A percentile compares a stretch with the other conserved stretches of the same genome.
These are phyloP conservation scores for Penicillium samsonianum DNA, from an alignment of 495 filamentous ascomycete species.

Conservation along the genomic window DNA sequence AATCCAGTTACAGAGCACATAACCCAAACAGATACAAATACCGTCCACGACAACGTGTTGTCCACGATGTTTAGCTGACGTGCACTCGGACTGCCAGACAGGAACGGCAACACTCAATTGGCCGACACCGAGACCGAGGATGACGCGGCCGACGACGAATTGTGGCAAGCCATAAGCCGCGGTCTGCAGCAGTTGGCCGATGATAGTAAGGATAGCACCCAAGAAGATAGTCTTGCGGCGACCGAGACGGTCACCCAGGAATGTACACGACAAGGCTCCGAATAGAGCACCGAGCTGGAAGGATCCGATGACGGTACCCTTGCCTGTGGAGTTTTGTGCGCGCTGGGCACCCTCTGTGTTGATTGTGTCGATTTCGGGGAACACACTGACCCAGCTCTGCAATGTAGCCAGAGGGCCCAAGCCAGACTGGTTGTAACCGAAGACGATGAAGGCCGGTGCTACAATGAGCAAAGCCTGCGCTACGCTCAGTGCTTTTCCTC, in stretches of 20 bases:
- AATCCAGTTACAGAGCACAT: slow-evolving; percentile 42
- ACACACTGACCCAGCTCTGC: slow-evolving; percentile 31
- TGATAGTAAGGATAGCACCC: slow-evolving; percentile 48
- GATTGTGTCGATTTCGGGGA: slow-evolving; percentile 37
- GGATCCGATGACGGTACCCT: slow-evolving; percentile 43
- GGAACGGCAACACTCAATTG: slow-evolving; percentile 47
- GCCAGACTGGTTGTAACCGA: slow-evolving; percentile 37
- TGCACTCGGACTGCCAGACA: slow-evolving; percentile 52
- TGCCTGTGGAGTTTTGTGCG: slow-evolving; percentile 31
- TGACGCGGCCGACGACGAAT: slow-evolving; percentile 42
- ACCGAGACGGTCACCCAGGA: slow-evolving; percentile 51
- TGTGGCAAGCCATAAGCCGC: slow-evolving; percentile 44
- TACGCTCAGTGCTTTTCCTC: slow-evolving; percentile 22
- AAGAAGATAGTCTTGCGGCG: slow-evolving; percentile 57
- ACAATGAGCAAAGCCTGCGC: slow-evolving; percentile 36
- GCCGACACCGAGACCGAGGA: slow-evolving; percentile 49
- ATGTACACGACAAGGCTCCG: slow-evolving; percentile 42
- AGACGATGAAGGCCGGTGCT: slow-evolving; percentile 38
- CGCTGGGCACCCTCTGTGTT: slow-evolving; percentile 27
- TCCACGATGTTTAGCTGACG: slow-evolving; percentile 39
- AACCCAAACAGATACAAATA: slow-evolving; percentile 55
- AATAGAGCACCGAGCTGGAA: slow-evolving; percentile 47
- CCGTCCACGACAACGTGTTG: slow-evolving; percentile 40
- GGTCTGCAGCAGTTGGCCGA: slow-evolving; percentile 55
- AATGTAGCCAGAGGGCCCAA: slow-evolving; percentile 31